Percentiles rank a stretch among this genome's conserved stretches.
phyloP scores from a whole-genome alignment of 306 rosid genomes.

The Lathyrus oleraceus region DNA sequence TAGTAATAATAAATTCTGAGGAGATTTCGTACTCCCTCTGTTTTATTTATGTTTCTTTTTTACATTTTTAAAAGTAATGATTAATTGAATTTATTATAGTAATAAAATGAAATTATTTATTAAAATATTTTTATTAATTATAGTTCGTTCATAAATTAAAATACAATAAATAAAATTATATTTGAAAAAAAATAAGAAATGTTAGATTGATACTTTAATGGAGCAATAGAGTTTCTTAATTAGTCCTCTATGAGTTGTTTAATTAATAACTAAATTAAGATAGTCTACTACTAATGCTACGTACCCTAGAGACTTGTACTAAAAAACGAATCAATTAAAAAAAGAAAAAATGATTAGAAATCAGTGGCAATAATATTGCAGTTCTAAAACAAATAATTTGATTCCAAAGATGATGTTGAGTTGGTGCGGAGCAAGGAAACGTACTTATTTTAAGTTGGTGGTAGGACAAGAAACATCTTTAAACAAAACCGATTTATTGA shows the following conservation, averaged over 20 bases:
- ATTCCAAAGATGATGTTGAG: slow-evolving; percentile 71
- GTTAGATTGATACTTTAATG: no score
- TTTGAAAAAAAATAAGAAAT: no score
- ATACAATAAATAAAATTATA: no score
- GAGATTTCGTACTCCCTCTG: no score
- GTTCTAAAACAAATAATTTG: slow-evolving; percentile 68
- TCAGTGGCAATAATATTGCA: slow-evolving; percentile 53
- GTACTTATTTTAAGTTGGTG: slow-evolving; percentile 28
- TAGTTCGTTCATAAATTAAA: no score
- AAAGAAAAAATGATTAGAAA: slow-evolving; percentile 56
- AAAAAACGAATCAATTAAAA: slow-evolving; percentile 8
- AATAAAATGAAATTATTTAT: no score
- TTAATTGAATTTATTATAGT: no score
- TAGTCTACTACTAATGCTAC: slow-evolving; percentile 1
- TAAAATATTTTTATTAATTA: no score
- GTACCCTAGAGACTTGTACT: slow-evolving; percentile 5
- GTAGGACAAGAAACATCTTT: slow-evolving; percentile 48
- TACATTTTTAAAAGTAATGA: no score
- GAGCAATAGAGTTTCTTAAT: not conserved
- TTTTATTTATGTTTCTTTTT: no score
- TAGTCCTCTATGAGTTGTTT: slow-evolving; percentile 39
- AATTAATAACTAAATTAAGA: slow-evolving; percentile 24
- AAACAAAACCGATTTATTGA: slow-evolving; percentile 35
- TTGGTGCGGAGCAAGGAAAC: slow-evolving; percentile 58
- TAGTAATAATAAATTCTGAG: no score